Conservation (phyloP, 2,329 filamentous ascomycete genomes). For the Amphichorda felina region DNA sequence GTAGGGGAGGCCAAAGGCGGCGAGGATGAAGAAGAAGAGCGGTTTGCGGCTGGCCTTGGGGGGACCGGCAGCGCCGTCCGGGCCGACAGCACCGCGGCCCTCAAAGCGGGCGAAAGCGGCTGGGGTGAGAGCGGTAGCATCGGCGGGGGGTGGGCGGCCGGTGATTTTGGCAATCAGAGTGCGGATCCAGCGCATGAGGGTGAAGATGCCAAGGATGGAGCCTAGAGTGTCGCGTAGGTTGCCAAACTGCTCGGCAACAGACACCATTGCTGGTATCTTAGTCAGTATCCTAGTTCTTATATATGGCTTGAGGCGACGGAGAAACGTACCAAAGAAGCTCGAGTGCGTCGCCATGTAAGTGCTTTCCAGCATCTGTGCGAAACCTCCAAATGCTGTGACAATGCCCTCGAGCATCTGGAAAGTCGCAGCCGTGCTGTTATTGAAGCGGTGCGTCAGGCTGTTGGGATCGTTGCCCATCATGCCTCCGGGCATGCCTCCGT, state of each 20-base stretch:
- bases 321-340: slow-evolving; percentile 78
- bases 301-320: not conserved
- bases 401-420: slow-evolving; percentile 98
- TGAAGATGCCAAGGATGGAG: slow-evolving; percentile 90
- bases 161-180: slow-evolving; percentile 87
- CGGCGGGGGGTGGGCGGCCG: slow-evolving; percentile 78
- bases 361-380: slow-evolving; percentile 98
- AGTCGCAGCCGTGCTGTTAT: slow-evolving; percentile 87
- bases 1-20: slow-evolving; percentile 91
- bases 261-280: slow-evolving; percentile 69
- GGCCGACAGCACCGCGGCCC: slow-evolving; percentile 44
- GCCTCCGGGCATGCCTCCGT: slow-evolving; percentile 26
- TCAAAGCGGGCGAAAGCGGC: slow-evolving; percentile 85
- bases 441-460: slow-evolving; percentile 90
- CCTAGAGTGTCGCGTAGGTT: slow-evolving; percentile 88
- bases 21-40: slow-evolving; percentile 87
- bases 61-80: slow-evolving; percentile 50
- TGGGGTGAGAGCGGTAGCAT: slow-evolving; percentile 77
- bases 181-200: slow-evolving; percentile 86
- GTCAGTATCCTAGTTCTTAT: slow-evolving; percentile 1
- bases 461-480: slow-evolving; percentile 66
- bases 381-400: slow-evolving; percentile 91
- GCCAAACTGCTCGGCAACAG: slow-evolving; percentile 93
- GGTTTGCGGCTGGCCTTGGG: slow-evolving; percentile 84
- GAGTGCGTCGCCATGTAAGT: slow-evolving; percentile 99